phyloP scores from a whole-genome alignment of 768 basidiomycete species.

The Boletus barrowsii region DNA sequence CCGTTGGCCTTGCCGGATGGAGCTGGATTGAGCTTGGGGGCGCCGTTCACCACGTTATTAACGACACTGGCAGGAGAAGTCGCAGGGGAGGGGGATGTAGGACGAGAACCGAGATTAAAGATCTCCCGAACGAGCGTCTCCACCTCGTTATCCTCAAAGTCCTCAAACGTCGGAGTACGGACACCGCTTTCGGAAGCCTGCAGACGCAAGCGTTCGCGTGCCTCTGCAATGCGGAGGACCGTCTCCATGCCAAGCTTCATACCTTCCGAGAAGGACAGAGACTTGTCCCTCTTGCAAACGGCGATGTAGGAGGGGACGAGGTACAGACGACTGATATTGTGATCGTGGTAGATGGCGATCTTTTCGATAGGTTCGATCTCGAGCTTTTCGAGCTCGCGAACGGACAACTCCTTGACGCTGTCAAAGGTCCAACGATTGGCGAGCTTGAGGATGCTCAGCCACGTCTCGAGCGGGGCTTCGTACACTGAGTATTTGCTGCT shows the following conservation, averaged over 20 bases:
- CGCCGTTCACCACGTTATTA: constrained; percentile 9
- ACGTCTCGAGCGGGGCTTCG: constrained; percentile 38
- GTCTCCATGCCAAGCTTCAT: constrained; percentile 41
- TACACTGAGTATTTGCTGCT: constrained; percentile 37
- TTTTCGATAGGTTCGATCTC: constrained; percentile 35
- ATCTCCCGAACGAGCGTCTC: constrained; percentile 29
- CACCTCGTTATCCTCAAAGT: constrained; percentile 30
- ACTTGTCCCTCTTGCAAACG: constrained; percentile 36
- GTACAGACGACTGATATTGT: constrained; percentile 33
- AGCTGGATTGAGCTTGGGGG: constrained; percentile 19
- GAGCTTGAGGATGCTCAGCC: constrained; percentile 40
- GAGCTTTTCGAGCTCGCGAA: constrained; percentile 39
- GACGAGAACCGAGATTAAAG: constrained; percentile 27
- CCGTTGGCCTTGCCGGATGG: constrained; percentile 21
- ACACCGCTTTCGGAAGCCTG: constrained; percentile 30
- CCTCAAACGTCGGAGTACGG: constrained; percentile 31
- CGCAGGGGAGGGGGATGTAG: constrained; percentile 19
- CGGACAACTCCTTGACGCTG: constrained; percentile 37
- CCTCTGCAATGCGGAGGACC: constrained; percentile 35
- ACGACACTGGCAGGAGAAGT: constrained; percentile 6
- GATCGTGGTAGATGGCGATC: constrained; percentile 38
- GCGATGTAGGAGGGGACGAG: constrained; percentile 36
- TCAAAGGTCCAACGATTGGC: constrained; percentile 41
- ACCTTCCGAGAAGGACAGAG: constrained; percentile 39
- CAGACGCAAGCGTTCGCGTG: constrained; percentile 40